Percentiles rank a stretch among this genome's conserved stretches.
Evolutionary conservation across 257 asterid genomes (phyloP).

Genomic region (Plectranthus barbatus): DNA sequence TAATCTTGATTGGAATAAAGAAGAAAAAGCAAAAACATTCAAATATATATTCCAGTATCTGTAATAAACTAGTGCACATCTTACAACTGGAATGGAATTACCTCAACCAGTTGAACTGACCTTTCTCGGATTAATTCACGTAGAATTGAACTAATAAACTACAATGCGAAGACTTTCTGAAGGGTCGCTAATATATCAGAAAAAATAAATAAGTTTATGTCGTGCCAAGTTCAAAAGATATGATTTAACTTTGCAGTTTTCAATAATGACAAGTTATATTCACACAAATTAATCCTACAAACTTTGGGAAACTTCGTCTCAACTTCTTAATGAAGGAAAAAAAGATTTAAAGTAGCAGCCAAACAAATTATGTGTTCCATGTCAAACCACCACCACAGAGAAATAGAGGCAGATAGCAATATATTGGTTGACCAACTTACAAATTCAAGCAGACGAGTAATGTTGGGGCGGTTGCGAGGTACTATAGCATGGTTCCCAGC

Average conservation of each 20-base stretch:
- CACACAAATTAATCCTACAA: background rate
- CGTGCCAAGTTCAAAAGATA: background rate
- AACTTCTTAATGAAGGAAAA: background rate
- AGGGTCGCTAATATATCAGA: background rate
- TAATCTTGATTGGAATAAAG: background rate
- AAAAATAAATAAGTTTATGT: background rate
- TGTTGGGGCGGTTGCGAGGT: constrained; percentile 52
- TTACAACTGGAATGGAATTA: no score
- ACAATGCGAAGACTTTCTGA: no score
- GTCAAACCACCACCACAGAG: background rate
- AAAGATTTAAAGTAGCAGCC: background rate
- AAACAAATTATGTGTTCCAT: background rate
- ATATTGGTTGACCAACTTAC: constrained; percentile 45
- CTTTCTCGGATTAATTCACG: no score
- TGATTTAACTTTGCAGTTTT: background rate
- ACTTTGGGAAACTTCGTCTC: background rate
- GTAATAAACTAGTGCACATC: no score
- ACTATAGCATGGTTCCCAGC: constrained; percentile 49
- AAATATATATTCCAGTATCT: no score
- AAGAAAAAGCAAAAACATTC: background rate
- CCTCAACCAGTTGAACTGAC: no score
- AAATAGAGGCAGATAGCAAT: constrained; percentile 5
- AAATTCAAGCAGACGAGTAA: constrained; percentile 72
- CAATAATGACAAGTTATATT: background rate
- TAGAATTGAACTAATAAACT: no score